A percentile compares a stretch with the other conserved stretches of the same genome.
phyloP scores from a whole-genome alignment of 208 protist species.

The Phytomonas sp. region DNA sequence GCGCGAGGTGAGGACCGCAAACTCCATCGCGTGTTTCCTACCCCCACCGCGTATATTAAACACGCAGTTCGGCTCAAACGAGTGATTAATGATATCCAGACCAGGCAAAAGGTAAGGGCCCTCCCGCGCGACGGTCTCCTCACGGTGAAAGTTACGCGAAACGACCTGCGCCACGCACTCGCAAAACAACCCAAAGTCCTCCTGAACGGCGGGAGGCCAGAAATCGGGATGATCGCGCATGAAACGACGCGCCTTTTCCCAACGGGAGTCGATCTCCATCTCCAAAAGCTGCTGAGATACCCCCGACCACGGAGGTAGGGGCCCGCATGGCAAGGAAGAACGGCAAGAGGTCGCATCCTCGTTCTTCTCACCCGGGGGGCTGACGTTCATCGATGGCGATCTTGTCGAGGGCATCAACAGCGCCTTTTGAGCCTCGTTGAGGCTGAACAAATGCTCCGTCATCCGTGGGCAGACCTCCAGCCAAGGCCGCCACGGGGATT shows the following conservation, averaged over 20 bases:
- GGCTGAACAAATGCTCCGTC: conserved; percentile 57
- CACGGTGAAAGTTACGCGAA: conserved; percentile 82
- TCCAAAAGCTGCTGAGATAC: conserved; percentile 60
- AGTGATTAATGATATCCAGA: conserved; percentile 82
- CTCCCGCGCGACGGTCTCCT: conserved; percentile 64
- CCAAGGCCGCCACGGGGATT: conserved; percentile 57
- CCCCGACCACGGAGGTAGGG: conserved; percentile 29
- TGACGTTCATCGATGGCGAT: background rate
- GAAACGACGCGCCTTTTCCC: conserved; percentile 37
- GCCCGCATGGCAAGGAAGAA: background rate
- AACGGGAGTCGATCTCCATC: conserved; percentile 33
- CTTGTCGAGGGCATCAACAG: conserved; percentile 3
- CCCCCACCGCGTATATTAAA: conserved; percentile 75
- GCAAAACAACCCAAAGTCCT: conserved; percentile 47
- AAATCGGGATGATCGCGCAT: conserved; percentile 39
- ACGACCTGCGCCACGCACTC: conserved; percentile 70
- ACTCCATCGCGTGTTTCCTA: conserved; percentile 59
- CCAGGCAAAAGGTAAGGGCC: conserved; percentile 76
- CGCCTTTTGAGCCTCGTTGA: conserved; percentile 20
- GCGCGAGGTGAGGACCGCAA: conserved; percentile 55
- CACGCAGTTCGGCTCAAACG: conserved; percentile 41
- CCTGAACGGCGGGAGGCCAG: conserved; percentile 35
- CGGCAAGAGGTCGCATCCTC: background rate
- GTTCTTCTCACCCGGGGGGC: too few relatives aligned
- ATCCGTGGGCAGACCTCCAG: conserved; percentile 70